phyloP scores from a whole-genome alignment of 2,329 filamentous ascomycete genomes.

The Aureobasidium vineae region DNA sequence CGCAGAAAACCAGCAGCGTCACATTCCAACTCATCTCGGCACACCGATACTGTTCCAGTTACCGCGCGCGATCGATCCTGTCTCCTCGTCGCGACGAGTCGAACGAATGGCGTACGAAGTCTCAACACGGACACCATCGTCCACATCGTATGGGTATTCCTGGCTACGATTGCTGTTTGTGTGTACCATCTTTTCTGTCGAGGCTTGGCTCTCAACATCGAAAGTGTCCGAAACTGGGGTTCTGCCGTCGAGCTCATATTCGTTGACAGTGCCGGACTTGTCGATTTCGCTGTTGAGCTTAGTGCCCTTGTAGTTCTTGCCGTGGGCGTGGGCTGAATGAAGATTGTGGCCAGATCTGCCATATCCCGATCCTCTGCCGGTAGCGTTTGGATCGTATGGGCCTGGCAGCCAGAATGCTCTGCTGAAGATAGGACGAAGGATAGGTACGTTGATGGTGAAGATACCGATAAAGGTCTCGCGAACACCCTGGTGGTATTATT shows the following conservation, averaged over 20 bases:
- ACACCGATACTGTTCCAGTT: slow-evolving; percentile 17
- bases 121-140: slow-evolving; percentile 10
- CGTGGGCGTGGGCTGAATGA: background rate
- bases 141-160: background rate
- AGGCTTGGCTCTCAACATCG: slow-evolving; percentile 10
- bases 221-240: background rate
- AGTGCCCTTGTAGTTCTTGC: background rate
- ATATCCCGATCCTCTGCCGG: background rate
- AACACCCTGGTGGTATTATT: slow-evolving; percentile 30
- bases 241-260: slow-evolving; percentile 5
- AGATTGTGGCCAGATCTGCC: background rate
- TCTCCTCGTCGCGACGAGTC: slow-evolving; percentile 16
- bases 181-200: slow-evolving; percentile 13
- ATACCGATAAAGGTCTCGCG: slow-evolving; percentile 42
- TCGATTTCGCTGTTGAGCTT: slow-evolving; percentile 2
- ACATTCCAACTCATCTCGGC: background rate
- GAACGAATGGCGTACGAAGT: slow-evolving; percentile 13
- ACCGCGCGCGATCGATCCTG: background rate
- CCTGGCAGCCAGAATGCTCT: slow-evolving; percentile 36
- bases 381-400: slow-evolving; percentile 24
- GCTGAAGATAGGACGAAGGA: slow-evolving; percentile 37
- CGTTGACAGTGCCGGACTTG: background rate
- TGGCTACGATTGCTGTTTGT: background rate
- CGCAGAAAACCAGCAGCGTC: background rate
- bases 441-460: slow-evolving; percentile 40